A percentile compares a stretch with the other conserved stretches of the same genome.
Conservation (phyloP, 2,329 filamentous ascomycete genomes). For the Aspergillus spinulosporus region DNA sequence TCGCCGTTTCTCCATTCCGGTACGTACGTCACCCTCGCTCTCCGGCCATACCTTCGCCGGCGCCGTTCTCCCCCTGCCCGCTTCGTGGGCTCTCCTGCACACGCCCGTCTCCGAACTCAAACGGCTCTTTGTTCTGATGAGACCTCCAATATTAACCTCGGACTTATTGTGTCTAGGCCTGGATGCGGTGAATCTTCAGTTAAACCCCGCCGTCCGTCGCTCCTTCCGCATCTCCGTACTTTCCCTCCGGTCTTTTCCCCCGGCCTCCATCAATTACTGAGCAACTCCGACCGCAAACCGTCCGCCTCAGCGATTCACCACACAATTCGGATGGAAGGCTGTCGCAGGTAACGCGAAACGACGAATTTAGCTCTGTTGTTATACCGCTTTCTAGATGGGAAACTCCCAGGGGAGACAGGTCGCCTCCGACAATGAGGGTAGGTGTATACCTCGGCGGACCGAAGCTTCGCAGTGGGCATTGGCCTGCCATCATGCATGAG, state of each 20-base stretch:
- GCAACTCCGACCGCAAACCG: background rate
- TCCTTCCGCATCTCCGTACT: background rate
- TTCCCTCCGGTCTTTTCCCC: conserved; percentile 2
- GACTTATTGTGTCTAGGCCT: conserved; percentile 16
- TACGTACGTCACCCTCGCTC: conserved; percentile 21
- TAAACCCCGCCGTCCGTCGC: conserved; percentile 12
- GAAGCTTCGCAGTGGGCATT: background rate
- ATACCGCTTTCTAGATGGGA: conserved; percentile 64
- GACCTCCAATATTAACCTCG: conserved; percentile 16
- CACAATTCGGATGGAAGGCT: conserved; percentile 22
- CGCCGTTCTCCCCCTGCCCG: background rate
- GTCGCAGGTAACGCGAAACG: conserved; percentile 28
- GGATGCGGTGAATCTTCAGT: conserved; percentile 15
- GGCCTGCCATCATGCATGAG: background rate
- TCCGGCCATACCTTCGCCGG: conserved; percentile 2
- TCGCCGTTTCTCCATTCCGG: conserved; percentile 17
- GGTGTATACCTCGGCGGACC: conserved; percentile 34
- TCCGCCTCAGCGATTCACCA: conserved; percentile 3
- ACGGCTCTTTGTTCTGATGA: conserved; percentile 16
- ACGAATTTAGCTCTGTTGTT: conserved; percentile 20
- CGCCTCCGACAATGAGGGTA: conserved; percentile 90
- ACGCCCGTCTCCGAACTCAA: conserved; percentile 10
- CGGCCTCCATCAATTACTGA: background rate
- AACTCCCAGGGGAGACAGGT: conserved; percentile 94
- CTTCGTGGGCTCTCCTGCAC: conserved; percentile 11